Evolutionary conservation across 1,284 basidiomycete genomes (phyloP), one percentile per base, ranked within the genome.

Genomic region (Sanghuangporus sanghuang): DNA sequence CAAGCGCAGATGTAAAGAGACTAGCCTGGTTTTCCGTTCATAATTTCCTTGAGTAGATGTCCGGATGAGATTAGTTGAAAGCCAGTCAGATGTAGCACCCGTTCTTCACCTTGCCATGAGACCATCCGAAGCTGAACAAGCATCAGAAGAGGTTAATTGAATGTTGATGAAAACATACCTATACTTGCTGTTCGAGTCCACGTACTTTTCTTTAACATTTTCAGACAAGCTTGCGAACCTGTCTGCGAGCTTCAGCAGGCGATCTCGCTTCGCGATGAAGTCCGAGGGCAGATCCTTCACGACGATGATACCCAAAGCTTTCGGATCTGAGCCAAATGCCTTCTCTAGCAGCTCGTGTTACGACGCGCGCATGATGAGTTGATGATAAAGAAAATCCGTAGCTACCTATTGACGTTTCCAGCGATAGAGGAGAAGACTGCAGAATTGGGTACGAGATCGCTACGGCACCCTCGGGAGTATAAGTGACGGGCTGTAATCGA

Each of bases 21-120:
- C 70, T 68, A 68, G 90, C 92, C 83, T 69, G 89, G 91, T 70
- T 85, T 89, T 35, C 94, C 94, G 70, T 96, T 96, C 94, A 96
- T 96, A 46, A 95, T 86, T 81, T 97, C 95, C 87, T 91, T 42
- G 53, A 7, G 44, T 7, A 46, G 64, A 7, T 35, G 14, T 5
- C 16, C 3, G 38, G 6, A 7, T 38, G 16, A 32, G 53, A n/a
- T 36, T 6, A 38, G 11, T n/a, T 23, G 32, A 9, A 48, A n/a
- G 55, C 32, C 32, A 59, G 23, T 40, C 42, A 16, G 12, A 7
- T 16, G 18, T 53, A 32, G 42, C 49, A 42, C 35, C 12, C 18
- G 21, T 36, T 67, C 73, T 56, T 60, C n/a, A 87, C 89, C 81
- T 96, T 96, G 59, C 95, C 95, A 75, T 95, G 91, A 49, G 89